Conservation (phyloP, 1,284 basidiomycete species). For the Mycosarcoma mackinlayi region DNA sequence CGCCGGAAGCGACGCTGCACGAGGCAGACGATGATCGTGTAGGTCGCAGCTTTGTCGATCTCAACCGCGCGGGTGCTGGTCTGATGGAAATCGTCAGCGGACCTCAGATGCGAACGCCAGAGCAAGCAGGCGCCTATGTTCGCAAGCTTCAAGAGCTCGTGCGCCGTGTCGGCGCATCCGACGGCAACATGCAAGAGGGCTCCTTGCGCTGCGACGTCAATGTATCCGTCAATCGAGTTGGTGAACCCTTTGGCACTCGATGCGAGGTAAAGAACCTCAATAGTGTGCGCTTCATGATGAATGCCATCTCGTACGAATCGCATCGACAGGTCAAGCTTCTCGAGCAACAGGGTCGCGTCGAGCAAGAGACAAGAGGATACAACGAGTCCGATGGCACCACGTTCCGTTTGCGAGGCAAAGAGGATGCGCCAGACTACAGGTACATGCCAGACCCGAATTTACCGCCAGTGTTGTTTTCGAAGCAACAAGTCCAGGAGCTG, state of each 20-base stretch:
- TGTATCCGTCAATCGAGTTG: slow-evolving; percentile 75
- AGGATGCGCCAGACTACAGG: slow-evolving; percentile 92
- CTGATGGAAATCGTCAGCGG: slow-evolving; percentile 97
- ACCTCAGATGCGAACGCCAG: slow-evolving; percentile 88
- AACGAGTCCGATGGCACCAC: slow-evolving; percentile 85
- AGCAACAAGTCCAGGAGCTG: slow-evolving; percentile 74
- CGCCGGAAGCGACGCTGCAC: slow-evolving; percentile 5
- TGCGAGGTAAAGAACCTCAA: slow-evolving; percentile 99
- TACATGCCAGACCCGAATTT: slow-evolving; percentile 99
- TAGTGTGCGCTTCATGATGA: slow-evolving; percentile 84
- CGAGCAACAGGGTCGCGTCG: slow-evolving; percentile 71
- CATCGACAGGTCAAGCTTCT: slow-evolving; percentile 78
- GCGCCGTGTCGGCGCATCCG: slow-evolving; percentile 84
- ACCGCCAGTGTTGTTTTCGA: slow-evolving; percentile 76
- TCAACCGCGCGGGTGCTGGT: slow-evolving; percentile 88
- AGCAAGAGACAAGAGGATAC: slow-evolving; percentile 91
- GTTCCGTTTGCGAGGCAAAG: slow-evolving; percentile 85
- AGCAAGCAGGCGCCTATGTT: slow-evolving; percentile 91
- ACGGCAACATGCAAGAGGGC: slow-evolving; percentile 93
- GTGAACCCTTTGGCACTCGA: slow-evolving; percentile 80
- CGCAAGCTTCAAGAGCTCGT: slow-evolving; percentile 83
- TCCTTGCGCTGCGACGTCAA: slow-evolving; percentile 91
- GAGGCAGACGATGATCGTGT: slow-evolving; percentile 72
- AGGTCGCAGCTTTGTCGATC: slow-evolving; percentile 73
- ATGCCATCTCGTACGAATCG: slow-evolving; percentile 83